Conservation (phyloP, 176 grass and related monocot species). For the Miscanthus lutarioriparius region DNA sequence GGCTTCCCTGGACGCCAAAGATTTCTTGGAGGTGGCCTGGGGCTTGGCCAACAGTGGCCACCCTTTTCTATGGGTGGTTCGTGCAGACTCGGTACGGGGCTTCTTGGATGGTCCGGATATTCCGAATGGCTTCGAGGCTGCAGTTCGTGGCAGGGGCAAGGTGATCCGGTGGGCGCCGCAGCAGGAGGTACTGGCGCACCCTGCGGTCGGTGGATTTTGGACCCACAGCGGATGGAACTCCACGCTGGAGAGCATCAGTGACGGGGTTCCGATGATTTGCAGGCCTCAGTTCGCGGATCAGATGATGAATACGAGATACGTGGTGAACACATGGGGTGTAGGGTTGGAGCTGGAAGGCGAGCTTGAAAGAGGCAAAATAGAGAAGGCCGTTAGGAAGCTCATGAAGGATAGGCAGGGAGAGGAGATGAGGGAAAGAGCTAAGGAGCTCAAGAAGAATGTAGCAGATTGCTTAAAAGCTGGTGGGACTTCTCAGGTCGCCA, state of each 20-base stretch:
- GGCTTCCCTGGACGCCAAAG: background rate
- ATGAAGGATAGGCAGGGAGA: constrained; percentile 29
- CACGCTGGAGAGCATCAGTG: constrained; percentile 18
- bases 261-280: constrained; percentile 42
- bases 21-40: constrained; percentile 28
- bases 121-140: background rate
- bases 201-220: constrained; percentile 30
- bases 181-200: constrained; percentile 33
- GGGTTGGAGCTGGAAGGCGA: constrained; percentile 37
- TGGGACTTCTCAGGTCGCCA: background rate
- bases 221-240: constrained; percentile 52
- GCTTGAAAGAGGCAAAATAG: background rate
- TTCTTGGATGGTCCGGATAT: background rate
- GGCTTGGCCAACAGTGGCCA: constrained; percentile 26
- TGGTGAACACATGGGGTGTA: constrained; percentile 9
- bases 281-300: constrained; percentile 28
- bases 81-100: background rate
- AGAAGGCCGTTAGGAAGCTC: background rate
- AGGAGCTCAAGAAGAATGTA: background rate
- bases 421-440: constrained; percentile 13
- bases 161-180: constrained; percentile 52
- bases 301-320: constrained; percentile 17
- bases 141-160: background rate
- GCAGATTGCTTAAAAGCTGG: background rate
- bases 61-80: constrained; percentile 44